Conservation (phyloP, 805 yeast genomes). For the Saturnispora ahearnii region DNA sequence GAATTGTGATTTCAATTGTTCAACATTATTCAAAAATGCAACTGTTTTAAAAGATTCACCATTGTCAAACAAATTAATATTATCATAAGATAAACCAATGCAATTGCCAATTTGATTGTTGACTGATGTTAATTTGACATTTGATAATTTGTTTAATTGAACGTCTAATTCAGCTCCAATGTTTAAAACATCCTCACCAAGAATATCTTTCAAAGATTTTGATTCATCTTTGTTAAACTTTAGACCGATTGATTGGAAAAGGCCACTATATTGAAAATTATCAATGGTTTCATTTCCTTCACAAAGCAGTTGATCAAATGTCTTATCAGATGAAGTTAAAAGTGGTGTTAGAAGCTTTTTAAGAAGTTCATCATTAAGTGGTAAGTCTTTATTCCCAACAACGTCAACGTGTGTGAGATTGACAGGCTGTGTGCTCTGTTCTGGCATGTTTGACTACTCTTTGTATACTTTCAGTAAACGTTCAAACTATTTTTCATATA, state of each 20-base stretch:
- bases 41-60: slow-evolving; percentile 53
- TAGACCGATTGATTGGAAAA: slow-evolving; percentile 21
- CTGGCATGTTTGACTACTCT: neutral
- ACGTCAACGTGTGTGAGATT: slow-evolving; percentile 25
- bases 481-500: neutral
- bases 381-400: slow-evolving; percentile 20
- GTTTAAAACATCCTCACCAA: slow-evolving; percentile 7
- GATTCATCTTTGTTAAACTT: slow-evolving; percentile 15
- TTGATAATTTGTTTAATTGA: neutral
- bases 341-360: slow-evolving; percentile 38
- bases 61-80: slow-evolving; percentile 55
- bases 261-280: slow-evolving; percentile 22
- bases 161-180: slow-evolving; percentile 8
- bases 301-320: slow-evolving; percentile 34
- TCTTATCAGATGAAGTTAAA: slow-evolving; percentile 28
- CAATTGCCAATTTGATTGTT: slow-evolving; percentile 9
- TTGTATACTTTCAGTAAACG: neutral
- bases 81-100: slow-evolving; percentile 29
- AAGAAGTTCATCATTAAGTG: slow-evolving; percentile 34
- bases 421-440: slow-evolving; percentile 15
- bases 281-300: slow-evolving; percentile 16
- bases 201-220: slow-evolving; percentile 1
- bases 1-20: slow-evolving; percentile 46
- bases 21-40: slow-evolving; percentile 36
- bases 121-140: slow-evolving; percentile 1